phyloP scores from a whole-genome alignment of 2,329 filamentous ascomycete genomes.

The Lasiodiplodia sp. region DNA sequence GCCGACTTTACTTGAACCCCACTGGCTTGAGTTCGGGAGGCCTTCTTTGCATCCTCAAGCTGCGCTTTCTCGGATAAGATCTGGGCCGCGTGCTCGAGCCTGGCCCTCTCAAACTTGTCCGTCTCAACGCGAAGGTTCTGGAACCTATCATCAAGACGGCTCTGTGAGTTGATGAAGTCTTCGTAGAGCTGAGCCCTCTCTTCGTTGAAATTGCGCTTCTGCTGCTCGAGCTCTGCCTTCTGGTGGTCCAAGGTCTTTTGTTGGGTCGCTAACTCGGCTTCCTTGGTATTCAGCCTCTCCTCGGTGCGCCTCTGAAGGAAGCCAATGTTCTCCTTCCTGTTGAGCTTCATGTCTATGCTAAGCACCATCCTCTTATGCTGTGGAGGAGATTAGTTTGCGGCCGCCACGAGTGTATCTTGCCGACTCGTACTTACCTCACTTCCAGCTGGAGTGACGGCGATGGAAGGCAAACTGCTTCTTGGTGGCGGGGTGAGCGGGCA shows the following conservation, averaged over 20 bases:
- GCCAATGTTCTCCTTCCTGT: neutral
- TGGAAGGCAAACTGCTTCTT: neutral
- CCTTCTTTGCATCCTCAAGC: neutral
- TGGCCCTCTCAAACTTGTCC: neutral
- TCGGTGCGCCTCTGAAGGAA: slow-evolving; percentile 3
- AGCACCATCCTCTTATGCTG: neutral
- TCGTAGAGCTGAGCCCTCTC: neutral
- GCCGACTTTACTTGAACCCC: neutral
- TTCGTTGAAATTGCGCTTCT: slow-evolving; percentile 2
- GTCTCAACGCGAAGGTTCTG: neutral
- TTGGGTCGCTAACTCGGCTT: neutral
- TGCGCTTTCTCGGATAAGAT: neutral
- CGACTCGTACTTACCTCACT: neutral
- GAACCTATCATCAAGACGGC: neutral
- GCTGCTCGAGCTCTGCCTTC: neutral
- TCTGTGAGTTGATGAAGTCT: neutral
- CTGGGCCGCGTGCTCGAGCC: neutral
- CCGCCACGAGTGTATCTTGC: no score
- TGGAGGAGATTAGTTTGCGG: neutral
- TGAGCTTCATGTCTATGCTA: neutral
- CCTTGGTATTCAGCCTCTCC: neutral
- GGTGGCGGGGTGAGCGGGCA: neutral
- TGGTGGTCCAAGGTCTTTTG: neutral
- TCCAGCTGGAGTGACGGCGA: neutral
- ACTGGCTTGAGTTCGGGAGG: neutral